Conservation (phyloP, 371 early-diverging fungal genomes). For the Blakeslea trispora region DNA sequence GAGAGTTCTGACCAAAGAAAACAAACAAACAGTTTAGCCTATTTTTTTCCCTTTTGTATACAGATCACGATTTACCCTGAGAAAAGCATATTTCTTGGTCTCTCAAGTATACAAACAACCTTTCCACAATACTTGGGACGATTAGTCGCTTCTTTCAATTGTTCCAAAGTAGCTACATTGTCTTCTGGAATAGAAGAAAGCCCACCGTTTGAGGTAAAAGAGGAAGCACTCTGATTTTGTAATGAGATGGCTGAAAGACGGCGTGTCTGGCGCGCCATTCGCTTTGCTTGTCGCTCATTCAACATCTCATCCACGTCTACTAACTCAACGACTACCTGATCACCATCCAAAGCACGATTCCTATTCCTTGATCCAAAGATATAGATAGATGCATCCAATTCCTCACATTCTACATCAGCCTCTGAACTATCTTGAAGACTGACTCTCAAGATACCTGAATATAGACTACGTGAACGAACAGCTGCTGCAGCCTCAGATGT, state of each 20-base stretch:
- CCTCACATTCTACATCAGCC: slow-evolving; percentile 66
- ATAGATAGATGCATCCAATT: slow-evolving; percentile 46
- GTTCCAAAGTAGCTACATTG: background rate
- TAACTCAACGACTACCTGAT: slow-evolving; percentile 65
- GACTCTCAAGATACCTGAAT: slow-evolving; percentile 34
- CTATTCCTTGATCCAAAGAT: slow-evolving; percentile 64
- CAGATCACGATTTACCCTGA: slow-evolving; percentile 47
- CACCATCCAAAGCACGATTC: slow-evolving; percentile 78
- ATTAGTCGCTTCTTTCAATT: background rate
- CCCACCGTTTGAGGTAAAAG: slow-evolving; percentile 2
- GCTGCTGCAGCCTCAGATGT: slow-evolving; percentile 27
- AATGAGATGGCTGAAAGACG: slow-evolving; percentile 15
- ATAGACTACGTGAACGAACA: slow-evolving; percentile 27
- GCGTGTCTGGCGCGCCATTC: slow-evolving; percentile 28
- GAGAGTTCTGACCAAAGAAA: slow-evolving; percentile 23
- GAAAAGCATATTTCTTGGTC: slow-evolving; percentile 32
- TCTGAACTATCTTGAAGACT: slow-evolving; percentile 50
- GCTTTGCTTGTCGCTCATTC: slow-evolving; percentile 31
- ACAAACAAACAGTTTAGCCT: background rate
- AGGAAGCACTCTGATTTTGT: background rate
- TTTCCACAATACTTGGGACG: slow-evolving; percentile 37
- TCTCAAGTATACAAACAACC: slow-evolving; percentile 38
- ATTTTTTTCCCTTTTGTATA: background rate
- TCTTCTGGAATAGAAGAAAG: slow-evolving; percentile 34
- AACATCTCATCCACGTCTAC: slow-evolving; percentile 57